These are phyloP conservation scores for Cenchrus purpureus DNA, from an alignment of 176 grass and related monocot species.

Conservation along the genomic window DNA sequence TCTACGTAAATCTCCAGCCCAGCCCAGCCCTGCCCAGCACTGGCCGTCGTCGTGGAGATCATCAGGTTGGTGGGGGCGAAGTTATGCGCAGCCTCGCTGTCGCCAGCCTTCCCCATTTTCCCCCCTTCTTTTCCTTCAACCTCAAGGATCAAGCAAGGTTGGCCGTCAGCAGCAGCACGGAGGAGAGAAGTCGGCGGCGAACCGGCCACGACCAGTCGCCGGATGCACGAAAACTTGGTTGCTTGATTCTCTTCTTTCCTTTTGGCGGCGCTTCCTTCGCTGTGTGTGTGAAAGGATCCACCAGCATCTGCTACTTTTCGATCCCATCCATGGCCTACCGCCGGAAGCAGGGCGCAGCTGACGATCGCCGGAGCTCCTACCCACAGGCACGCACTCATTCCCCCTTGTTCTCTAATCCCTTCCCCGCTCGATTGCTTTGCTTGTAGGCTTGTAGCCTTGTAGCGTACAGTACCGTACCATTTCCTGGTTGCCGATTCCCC, in stretches of 20 bases:
- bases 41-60: too few species aligned
- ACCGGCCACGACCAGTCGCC: not conserved
- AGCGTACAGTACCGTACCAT: not conserved
- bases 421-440: too few species aligned
- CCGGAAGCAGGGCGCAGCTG: constrained; percentile 49
- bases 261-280: not conserved
- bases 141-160: not conserved
- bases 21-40: too few species aligned
- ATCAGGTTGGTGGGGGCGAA: not conserved
- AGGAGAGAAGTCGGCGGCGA: too few species aligned
- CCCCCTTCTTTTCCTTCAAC: too few species aligned
- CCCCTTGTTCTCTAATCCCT: too few species aligned
- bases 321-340: constrained; percentile 57
- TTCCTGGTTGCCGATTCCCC: not conserved
- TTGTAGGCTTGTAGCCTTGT: not conserved
- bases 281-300: not conserved
- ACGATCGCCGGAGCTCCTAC: constrained; percentile 32
- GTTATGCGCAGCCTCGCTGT: not conserved
- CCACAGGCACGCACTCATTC: constrained; percentile 36
- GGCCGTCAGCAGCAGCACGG: not conserved
- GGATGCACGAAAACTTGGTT: not conserved
- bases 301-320: too few species aligned
- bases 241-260: not conserved
- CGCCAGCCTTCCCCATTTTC: not conserved
- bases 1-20: too few species aligned